Base-by-base conservation (phyloP, 1,139 yeast genomes). In the Debaryomycetaceae sp. region DNA sequence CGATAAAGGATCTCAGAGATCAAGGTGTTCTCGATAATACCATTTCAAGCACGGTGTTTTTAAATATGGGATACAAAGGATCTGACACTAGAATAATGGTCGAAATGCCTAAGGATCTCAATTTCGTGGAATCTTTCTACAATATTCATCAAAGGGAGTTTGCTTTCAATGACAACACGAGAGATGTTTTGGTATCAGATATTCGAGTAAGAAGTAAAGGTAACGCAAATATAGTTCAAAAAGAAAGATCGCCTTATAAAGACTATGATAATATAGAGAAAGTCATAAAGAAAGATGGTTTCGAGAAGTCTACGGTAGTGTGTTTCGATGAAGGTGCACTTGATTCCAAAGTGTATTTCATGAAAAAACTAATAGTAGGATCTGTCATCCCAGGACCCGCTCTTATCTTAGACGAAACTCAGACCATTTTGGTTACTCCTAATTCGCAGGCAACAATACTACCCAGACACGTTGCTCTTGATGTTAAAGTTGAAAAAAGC, bases 121-220 rank as follows among this genome's bases (percentile, higher is more conserved):
- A 47, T 5, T 58, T 64, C 50, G 59, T 68, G 33, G 59, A 61
- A 31, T 48, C 59, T 37, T 81, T 81, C 53, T 58, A 73, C 33
- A 59, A 63, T 6, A 61, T 70, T 40, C 92, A 85, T 55, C 67
- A 73, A 47, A 73, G 77, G 43, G 91, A 85, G 55, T 85, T 84
- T 63, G 91, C 91, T 0, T 85, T 85, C 55, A 61, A 76, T 6
- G 77, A 82, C 47, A 54, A 55, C 9, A 77, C 79, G 18, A 74
- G 84, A 35, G 72, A 69, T 5, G 52, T 55, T 2, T 16, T 52
- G 18, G 44, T 55, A 3, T 42, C 52, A 16, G 57, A 55, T 36
- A 42, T 55, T 9, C 45, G 57, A 33, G 54, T 46, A 19, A 72
- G 88, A 39, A 82, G 79, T 3, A 70, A 79, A 40, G 87, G 84